A percentile compares a stretch with the other conserved stretches of the same genome.
Evolutionary conservation across 2,329 filamentous ascomycete genomes (phyloP).

Genomic region (Cyphellophora europaea): DNA sequence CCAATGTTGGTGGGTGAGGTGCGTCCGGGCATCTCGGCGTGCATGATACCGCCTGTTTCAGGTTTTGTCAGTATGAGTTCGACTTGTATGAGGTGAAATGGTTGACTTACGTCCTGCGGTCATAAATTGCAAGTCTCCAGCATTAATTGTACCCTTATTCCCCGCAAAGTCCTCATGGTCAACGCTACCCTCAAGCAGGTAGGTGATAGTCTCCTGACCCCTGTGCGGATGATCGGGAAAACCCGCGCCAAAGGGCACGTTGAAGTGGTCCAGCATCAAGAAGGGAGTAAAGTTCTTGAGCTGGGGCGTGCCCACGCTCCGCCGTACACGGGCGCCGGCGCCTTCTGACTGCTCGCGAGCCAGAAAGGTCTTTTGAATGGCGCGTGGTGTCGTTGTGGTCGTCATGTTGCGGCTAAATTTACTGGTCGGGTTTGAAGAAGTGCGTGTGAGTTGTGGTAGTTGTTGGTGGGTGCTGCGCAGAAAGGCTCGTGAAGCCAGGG

Average conservation of each 20-base stretch:
- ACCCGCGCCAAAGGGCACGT: slow-evolving; percentile 66
- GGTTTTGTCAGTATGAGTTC: too few relatives aligned
- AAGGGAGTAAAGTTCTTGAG: slow-evolving; percentile 85
- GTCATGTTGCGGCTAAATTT: too few relatives aligned
- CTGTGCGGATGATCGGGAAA: slow-evolving; percentile 82
- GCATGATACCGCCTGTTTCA: slow-evolving; percentile 88
- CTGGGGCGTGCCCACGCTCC: slow-evolving; percentile 75
- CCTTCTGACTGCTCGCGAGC: slow-evolving; percentile 83
- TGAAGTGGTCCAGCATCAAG: slow-evolving; percentile 93
- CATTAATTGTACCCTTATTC: slow-evolving; percentile 69
- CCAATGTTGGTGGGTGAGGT: slow-evolving; percentile 77
- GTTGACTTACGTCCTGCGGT: slow-evolving; percentile 82
- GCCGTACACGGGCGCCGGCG: slow-evolving; percentile 74
- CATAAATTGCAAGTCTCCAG: slow-evolving; percentile 97
- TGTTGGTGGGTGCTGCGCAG: too few relatives aligned
- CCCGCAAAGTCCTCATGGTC: slow-evolving; percentile 92
- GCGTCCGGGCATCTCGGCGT: slow-evolving; percentile 86
- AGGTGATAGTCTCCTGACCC: slow-evolving; percentile 85
- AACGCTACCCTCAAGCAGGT: slow-evolving; percentile 73
- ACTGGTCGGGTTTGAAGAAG: too few relatives aligned
- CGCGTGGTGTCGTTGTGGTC: slow-evolving; percentile 60
- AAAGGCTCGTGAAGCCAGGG: too few relatives aligned
- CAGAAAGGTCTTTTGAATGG: slow-evolving; percentile 73
- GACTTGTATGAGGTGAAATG: too few relatives aligned
- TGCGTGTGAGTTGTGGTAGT: too few relatives aligned